These are phyloP conservation scores for Zostera marina DNA, from an alignment of 116 monocot species.

Conservation along the genomic window DNA sequence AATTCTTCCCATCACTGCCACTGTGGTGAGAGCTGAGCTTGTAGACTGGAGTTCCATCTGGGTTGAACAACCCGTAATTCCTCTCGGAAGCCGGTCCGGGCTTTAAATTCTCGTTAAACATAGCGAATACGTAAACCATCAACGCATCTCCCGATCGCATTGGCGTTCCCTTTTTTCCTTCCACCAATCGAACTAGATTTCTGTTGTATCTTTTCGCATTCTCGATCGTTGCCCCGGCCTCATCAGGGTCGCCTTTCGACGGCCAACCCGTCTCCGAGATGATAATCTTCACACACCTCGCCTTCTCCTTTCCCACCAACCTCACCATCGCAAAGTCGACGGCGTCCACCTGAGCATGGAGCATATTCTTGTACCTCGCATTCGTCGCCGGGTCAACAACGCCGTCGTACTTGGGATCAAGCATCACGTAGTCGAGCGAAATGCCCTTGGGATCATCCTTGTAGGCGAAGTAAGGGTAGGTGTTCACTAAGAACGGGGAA, in stretches of 20 bases:
- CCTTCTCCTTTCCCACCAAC: constrained; percentile 8
- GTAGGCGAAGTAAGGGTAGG: constrained; percentile 19
- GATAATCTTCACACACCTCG: constrained; percentile 16
- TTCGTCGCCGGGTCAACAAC: constrained; percentile 27
- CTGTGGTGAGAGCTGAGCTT: not conserved
- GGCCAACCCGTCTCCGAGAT: constrained; percentile 71
- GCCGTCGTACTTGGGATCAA: constrained; percentile 6
- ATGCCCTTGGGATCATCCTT: constrained; percentile 8
- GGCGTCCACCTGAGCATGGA: constrained; percentile 59
- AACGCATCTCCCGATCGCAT: constrained; percentile 15
- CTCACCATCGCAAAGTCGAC: constrained; percentile 21
- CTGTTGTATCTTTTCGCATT: constrained; percentile 39
- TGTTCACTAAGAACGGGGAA: constrained; percentile 11
- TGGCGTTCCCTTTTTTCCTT: constrained; percentile 32
- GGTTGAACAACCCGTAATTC: constrained; percentile 77
- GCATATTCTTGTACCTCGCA: constrained; percentile 36
- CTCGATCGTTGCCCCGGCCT: constrained; percentile 39
- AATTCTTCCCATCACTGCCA: not conserved
- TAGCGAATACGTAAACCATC: constrained; percentile 58
- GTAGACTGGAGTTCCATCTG: constrained; percentile 71
- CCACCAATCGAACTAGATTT: constrained; percentile 24
- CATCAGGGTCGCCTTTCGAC: constrained; percentile 59
- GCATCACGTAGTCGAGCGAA: constrained; percentile 9
- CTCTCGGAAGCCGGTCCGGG: constrained; percentile 88
- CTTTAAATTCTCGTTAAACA: constrained; percentile 93